Evolutionary conservation across 2,329 filamentous ascomycete species (phyloP), one percentile per base, ranked within the genome.

Genomic region (Colletotrichum eremochloae): DNA sequence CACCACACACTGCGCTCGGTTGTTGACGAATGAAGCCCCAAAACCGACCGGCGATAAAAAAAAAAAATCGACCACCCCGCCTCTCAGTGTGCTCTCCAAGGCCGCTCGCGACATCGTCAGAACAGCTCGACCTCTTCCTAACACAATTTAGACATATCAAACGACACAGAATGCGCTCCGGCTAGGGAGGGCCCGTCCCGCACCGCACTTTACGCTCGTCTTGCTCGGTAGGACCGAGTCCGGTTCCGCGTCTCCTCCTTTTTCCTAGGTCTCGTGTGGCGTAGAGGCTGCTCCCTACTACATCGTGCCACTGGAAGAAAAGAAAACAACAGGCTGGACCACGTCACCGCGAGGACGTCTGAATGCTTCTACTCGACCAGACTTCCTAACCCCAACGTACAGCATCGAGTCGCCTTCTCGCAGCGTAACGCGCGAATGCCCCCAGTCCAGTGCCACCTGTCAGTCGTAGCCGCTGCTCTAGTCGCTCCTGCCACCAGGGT

Each of bases 221-320:
- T 61, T 29, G 56, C 20, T 53, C 36, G 40, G 24, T 24, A 64
- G 42, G 24, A 42, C 67, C 44, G 50, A 5, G 18, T 29, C 33
- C 44, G 52, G 60, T 58, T 20, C 57, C 57, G 52, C 52, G 20
- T 65, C 63, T 44, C 36, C 56, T 62, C 38, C 46, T 9, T 48
- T 52, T 55, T 31, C 14, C 57, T 18, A n/a, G 14, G 9, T 52
- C 48, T 48, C 65, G 68, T 69, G 57, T 69, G 57, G 42, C 24
- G 12, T 44, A 12, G 53, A 69, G 14, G 38, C 42, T n/a, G 20
- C 64, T 64, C 44, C 38, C 56, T 63, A 33, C 63, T 70, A 46
- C 58, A 15, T 24, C 58, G 55, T 58, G 66, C 66, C 52, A 69
- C 66, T 64, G 44, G 46, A 38, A 48, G n/a, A 55, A 14, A 36